Evolutionary conservation across 768 basidiomycete genomes (phyloP), one percentile per base, ranked within the genome.

Genomic region (Pisolithus microcarpus): DNA sequence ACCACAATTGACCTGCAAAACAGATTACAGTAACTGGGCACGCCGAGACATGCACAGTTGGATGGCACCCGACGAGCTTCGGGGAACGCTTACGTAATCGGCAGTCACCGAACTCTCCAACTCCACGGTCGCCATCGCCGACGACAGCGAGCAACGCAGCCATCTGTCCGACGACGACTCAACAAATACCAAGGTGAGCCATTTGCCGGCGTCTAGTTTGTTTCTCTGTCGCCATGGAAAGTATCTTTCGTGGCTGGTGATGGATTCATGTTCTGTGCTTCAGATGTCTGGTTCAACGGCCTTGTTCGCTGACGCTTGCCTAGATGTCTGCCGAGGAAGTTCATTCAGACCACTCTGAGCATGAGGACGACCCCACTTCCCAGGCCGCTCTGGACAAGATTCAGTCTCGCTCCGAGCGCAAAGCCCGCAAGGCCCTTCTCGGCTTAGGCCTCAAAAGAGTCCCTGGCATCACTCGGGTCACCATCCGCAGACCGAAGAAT

Each of bases 371-470:
- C 59, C 90, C 88, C 45, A 87, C 85, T 51, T 89, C 87, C 43
- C 79, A 82, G 54, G 85, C 88, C 42, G 85, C 85, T 52, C 82
- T 91, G 55, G 89, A 94, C 61, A 95, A 96, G 72, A 87, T 94
- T 59, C 90, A 93, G 73, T 93, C 91, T 49, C 85, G 91, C 56
- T 84, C 92, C 36, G 93, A 97, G 72, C 85, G 93, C 61, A 96
- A 95, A 70, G 92, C 93, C 47, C 80, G 93, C 67, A 96, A 97
- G 73, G 92, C 93, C 15, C 81, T 97, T 48, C 78, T 93, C 57
- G 75, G 84, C 58, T 77, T 98, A 60, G 96, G 96, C 38, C 72
- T 99, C 70, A 96, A 96, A 75, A 86, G 82, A 70, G 87, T 99
- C 50, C 81, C 85, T 52, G 85, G 81, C 60, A 97, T 99, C 70